Conservation (phyloP, 495 filamentous ascomycete genomes). For the Letharia columbiana region DNA sequence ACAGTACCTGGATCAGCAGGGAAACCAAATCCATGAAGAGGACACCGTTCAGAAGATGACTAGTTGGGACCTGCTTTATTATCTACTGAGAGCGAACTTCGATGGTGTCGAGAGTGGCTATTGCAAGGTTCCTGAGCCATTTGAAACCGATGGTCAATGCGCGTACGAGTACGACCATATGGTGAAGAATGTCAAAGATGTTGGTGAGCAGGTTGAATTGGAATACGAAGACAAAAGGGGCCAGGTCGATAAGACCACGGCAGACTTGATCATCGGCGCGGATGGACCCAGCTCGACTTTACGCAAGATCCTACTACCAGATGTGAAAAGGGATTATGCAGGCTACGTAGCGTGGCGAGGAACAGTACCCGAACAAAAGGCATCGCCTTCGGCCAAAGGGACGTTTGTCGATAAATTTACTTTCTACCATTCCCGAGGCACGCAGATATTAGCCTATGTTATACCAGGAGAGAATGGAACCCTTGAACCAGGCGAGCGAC, state of each 20-base stretch:
- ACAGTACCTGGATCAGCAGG: slow-evolving; percentile 39
- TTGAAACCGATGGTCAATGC: slow-evolving; percentile 34
- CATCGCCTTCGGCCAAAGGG: slow-evolving; percentile 24
- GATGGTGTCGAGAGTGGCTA: slow-evolving; percentile 44
- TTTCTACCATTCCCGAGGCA: slow-evolving; percentile 38
- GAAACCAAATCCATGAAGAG: slow-evolving; percentile 35
- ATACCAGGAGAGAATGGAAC: slow-evolving; percentile 38
- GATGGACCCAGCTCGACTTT: slow-evolving; percentile 50
- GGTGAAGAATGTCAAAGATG: slow-evolving; percentile 38
- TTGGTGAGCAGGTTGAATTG: slow-evolving; percentile 33
- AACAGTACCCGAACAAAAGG: slow-evolving; percentile 37
- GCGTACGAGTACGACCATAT: slow-evolving; percentile 39
- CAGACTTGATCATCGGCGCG: slow-evolving; percentile 45
- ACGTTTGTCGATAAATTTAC: slow-evolving; percentile 35
- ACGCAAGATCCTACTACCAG: slow-evolving; percentile 38
- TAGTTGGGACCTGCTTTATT: slow-evolving; percentile 49
- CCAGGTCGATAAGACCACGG: slow-evolving; percentile 30
- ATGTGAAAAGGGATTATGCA: slow-evolving; percentile 42
- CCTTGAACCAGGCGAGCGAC: slow-evolving; percentile 37
- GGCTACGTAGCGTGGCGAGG: slow-evolving; percentile 50
- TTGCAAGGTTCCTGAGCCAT: slow-evolving; percentile 32
- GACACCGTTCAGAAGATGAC: slow-evolving; percentile 40
- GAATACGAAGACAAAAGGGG: slow-evolving; percentile 33
- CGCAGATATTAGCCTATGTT: slow-evolving; percentile 43
- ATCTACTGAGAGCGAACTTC: slow-evolving; percentile 46